Conservation (phyloP, 2,329 filamentous ascomycete genomes). For the Beauveria medogensis region DNA sequence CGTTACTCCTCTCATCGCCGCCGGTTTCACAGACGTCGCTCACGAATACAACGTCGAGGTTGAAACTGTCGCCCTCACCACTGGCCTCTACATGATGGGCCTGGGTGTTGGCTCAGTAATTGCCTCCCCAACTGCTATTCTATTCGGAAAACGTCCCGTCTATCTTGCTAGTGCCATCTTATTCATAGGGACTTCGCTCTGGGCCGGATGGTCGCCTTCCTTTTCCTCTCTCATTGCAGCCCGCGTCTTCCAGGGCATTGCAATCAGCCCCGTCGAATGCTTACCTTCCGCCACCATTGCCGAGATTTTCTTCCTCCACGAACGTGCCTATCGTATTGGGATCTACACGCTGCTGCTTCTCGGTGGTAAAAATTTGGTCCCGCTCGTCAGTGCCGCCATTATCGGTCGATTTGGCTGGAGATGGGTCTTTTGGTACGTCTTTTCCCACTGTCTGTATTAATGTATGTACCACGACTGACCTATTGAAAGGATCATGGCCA, state of each 20-base stretch:
- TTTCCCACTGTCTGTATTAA: background rate
- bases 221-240: slow-evolving; percentile 74
- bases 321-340: slow-evolving; percentile 84
- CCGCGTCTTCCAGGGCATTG: slow-evolving; percentile 78
- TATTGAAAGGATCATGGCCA: slow-evolving; percentile 61
- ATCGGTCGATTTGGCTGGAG: slow-evolving; percentile 75
- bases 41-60: slow-evolving; percentile 55
- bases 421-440: slow-evolving; percentile 74
- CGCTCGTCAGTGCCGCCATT: slow-evolving; percentile 76
- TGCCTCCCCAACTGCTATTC: slow-evolving; percentile 81
- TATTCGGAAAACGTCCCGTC: slow-evolving; percentile 84
- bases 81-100: slow-evolving; percentile 90
- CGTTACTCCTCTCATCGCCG: slow-evolving; percentile 83
- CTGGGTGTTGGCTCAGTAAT: slow-evolving; percentile 78
- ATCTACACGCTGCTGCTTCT: slow-evolving; percentile 87
- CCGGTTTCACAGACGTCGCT: slow-evolving; percentile 79
- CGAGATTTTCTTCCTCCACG: slow-evolving; percentile 93
- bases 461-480: background rate
- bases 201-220: slow-evolving; percentile 78
- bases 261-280: slow-evolving; percentile 85
- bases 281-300: slow-evolving; percentile 89
- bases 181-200: slow-evolving; percentile 70
- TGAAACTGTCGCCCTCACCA: slow-evolving; percentile 73
- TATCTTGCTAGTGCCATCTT: slow-evolving; percentile 71
- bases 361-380: slow-evolving; percentile 85